These are phyloP conservation scores for Dillenia suffruticosa DNA, from an alignment of 164 flowering plant genomes.

Conservation along the genomic window DNA sequence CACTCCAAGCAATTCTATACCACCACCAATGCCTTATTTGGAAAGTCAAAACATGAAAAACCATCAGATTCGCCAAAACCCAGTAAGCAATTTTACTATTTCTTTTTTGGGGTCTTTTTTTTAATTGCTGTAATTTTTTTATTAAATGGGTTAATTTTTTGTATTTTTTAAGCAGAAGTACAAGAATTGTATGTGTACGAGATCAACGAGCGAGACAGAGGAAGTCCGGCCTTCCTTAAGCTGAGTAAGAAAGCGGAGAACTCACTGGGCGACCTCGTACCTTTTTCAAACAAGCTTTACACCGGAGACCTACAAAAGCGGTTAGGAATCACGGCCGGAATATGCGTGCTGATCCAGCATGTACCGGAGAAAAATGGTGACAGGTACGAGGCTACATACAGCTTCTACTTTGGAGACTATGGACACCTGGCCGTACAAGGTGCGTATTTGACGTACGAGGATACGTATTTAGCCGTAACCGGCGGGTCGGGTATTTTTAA, in stretches of 20 bases:
- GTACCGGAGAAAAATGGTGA: slow-evolving; percentile 62
- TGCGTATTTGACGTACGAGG: slow-evolving; percentile 55
- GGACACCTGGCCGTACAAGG: slow-evolving; percentile 76
- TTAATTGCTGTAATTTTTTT: neutral
- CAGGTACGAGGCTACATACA: slow-evolving; percentile 65
- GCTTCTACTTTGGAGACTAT: slow-evolving; percentile 74
- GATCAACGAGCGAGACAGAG: slow-evolving; percentile 67
- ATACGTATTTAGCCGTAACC: slow-evolving; percentile 57
- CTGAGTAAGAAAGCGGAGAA: slow-evolving; percentile 45
- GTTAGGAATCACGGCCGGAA: slow-evolving; percentile 54
- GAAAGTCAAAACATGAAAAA: slow-evolving; percentile 4
- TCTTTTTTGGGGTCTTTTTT: neutral
- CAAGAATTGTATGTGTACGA: slow-evolving; percentile 63
- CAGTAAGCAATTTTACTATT: slow-evolving; percentile 11
- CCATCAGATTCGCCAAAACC: slow-evolving; percentile 20
- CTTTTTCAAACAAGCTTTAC: slow-evolving; percentile 67
- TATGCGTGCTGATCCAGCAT: slow-evolving; percentile 53
- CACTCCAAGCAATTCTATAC: slow-evolving; percentile 7
- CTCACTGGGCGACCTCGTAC: slow-evolving; percentile 67
- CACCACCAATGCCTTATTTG: slow-evolving; percentile 24
- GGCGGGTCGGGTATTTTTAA: slow-evolving; percentile 69
- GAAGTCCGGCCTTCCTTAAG: slow-evolving; percentile 60
- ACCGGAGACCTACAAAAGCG: slow-evolving; percentile 55
- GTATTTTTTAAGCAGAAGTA: slow-evolving; percentile 27
- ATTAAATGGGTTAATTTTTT: neutral